Conservation (phyloP, 257 asterid genomes). For the Ilex aquifolium region DNA sequence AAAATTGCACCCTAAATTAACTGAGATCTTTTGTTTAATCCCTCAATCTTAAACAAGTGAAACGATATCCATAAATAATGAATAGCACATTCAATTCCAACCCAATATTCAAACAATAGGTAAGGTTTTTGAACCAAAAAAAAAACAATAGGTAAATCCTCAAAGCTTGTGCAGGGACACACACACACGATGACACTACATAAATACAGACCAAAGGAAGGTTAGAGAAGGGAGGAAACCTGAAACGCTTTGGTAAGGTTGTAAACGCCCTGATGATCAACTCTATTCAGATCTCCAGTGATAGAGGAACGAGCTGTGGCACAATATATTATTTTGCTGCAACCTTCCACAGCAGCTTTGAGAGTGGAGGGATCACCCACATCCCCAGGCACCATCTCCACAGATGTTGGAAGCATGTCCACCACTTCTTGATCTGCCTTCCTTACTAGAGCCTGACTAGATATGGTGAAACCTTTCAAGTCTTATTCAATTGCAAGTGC, state of each 20-base stretch:
- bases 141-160: too few species aligned
- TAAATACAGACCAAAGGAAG: neutral
- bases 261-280: constrained; percentile 89
- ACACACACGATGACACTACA: neutral
- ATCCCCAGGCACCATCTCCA: constrained; percentile 78
- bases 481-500: too few species aligned
- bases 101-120: too few species aligned
- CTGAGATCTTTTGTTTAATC: too few species aligned
- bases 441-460: constrained; percentile 76
- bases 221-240: constrained; percentile 32
- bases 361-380: constrained; percentile 87
- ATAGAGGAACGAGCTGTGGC: constrained; percentile 95
- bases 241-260: constrained; percentile 89
- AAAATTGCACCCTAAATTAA: too few species aligned
- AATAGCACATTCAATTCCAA: too few species aligned
- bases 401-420: constrained; percentile 89
- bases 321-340: constrained; percentile 87
- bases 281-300: constrained; percentile 89
- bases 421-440: constrained; percentile 64
- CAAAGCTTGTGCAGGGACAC: neutral
- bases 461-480: constrained; percentile 1
- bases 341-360: constrained; percentile 67
- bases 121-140: too few species aligned
- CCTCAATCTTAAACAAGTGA: too few species aligned
- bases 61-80: too few species aligned